These are phyloP conservation scores for Cladobotryum mycophilum DNA, from an alignment of 2,329 filamentous ascomycete species.

Conservation along the genomic window DNA sequence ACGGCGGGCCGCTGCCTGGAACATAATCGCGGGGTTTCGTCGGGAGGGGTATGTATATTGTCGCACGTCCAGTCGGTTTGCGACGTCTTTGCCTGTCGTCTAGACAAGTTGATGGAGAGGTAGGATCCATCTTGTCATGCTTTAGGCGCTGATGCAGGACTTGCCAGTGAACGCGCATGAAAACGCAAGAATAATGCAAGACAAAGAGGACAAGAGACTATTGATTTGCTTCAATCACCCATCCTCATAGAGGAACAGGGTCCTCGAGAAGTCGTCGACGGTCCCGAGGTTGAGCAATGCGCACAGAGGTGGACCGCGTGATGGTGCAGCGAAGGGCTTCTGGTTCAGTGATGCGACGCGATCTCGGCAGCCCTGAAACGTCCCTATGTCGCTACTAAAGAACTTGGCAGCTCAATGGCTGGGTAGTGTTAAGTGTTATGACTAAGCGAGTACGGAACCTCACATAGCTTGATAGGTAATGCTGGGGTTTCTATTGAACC, in stretches of 20 bases:
- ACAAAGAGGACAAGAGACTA: too few species aligned
- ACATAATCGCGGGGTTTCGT: conserved; percentile 30
- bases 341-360: too few species aligned
- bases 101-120: background rate
- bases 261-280: background rate
- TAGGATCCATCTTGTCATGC: background rate
- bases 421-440: too few species aligned
- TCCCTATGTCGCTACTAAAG: too few species aligned
- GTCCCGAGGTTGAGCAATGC: background rate
- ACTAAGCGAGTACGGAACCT: too few species aligned
- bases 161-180: background rate
- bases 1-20: conserved; percentile 41
- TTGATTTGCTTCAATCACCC: too few species aligned
- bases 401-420: too few species aligned
- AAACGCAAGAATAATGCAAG: too few species aligned
- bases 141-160: background rate
- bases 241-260: background rate
- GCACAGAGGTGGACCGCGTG: background rate
- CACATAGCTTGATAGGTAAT: too few species aligned
- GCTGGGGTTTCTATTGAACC: too few species aligned
- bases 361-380: too few species aligned
- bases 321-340: background rate
- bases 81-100: background rate
- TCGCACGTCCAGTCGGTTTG: background rate
- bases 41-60: conserved; percentile 6